phyloP scores from a whole-genome alignment of 2,329 filamentous ascomycete species.

The Ambrosiella beaveri region DNA sequence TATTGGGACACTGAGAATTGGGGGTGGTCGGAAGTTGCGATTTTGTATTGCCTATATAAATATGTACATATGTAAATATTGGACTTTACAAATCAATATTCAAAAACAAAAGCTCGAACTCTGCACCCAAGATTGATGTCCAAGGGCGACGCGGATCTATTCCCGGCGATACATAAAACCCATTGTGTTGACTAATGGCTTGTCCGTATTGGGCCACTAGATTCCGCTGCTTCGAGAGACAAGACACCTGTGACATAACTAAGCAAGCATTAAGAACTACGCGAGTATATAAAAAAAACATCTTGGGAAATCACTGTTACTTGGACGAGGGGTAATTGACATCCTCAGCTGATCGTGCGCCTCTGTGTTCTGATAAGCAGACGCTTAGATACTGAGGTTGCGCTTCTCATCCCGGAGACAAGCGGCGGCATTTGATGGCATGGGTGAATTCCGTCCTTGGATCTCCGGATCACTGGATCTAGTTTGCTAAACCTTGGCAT shows the following conservation, averaged over 20 bases:
- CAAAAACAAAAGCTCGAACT: too few relatives aligned
- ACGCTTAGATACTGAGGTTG: too few relatives aligned
- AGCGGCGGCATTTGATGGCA: too few relatives aligned
- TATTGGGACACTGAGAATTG: not conserved
- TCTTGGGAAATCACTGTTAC: not conserved
- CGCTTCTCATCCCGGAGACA: too few relatives aligned
- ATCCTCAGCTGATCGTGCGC: not conserved
- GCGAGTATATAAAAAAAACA: not conserved
- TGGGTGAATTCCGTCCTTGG: too few relatives aligned
- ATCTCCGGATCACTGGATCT: too few relatives aligned
- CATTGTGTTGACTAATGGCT: not conserved
- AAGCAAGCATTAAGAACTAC: not conserved
- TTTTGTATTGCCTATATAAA: not conserved
- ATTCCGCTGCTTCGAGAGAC: not conserved
- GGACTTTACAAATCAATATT: too few relatives aligned
- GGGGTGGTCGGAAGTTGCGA: not conserved
- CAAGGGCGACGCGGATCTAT: not conserved
- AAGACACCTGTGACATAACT: not conserved
- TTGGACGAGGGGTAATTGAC: not conserved
- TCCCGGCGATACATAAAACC: not conserved
- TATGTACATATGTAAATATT: not conserved
- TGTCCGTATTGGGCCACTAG: not conserved
- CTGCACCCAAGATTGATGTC: too few relatives aligned
- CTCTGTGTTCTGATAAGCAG: not conserved
- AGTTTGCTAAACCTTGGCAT: too few relatives aligned